These are phyloP conservation scores for Oenanthe sinensis DNA, from an alignment of 129 eudicot genomes.

Conservation along the genomic window DNA sequence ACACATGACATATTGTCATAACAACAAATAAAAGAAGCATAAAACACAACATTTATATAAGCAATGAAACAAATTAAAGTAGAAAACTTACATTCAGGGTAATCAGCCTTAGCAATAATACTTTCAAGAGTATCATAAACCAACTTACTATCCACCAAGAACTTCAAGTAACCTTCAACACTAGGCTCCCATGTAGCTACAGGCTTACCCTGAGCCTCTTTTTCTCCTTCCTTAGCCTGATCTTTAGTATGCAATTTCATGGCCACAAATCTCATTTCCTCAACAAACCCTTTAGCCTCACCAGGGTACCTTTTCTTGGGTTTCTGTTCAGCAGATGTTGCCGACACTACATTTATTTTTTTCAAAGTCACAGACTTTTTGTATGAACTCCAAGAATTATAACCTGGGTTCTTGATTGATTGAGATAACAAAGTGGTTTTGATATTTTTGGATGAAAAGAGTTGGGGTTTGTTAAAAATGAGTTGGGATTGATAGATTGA, in stretches of 20 bases:
- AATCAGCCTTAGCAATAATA: slow-evolving; percentile 60
- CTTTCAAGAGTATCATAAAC: slow-evolving; percentile 83
- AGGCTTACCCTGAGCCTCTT: slow-evolving; percentile 61
- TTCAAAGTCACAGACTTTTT: not conserved
- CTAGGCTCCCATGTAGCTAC: slow-evolving; percentile 79
- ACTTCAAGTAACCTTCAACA: slow-evolving; percentile 77
- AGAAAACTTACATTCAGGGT: slow-evolving; percentile 65
- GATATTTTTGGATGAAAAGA: slow-evolving; percentile 16
- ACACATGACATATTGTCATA: not conserved
- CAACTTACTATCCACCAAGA: slow-evolving; percentile 87
- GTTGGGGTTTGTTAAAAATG: slow-evolving; percentile 27
- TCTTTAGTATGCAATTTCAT: slow-evolving; percentile 82
- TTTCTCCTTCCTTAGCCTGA: slow-evolving; percentile 89
- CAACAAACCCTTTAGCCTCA: slow-evolving; percentile 80
- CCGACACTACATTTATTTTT: slow-evolving; percentile 13
- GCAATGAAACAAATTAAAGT: not conserved
- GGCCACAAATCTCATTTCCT: slow-evolving; percentile 96
- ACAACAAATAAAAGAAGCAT: not conserved
- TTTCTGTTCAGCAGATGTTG: slow-evolving; percentile 40
- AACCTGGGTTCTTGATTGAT: slow-evolving; percentile 25
- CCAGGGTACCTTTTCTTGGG: slow-evolving; percentile 48
- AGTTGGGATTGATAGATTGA: slow-evolving; percentile 40
- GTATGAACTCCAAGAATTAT: slow-evolving; percentile 4
- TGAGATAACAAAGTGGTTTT: slow-evolving; percentile 13
- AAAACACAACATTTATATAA: not conserved